phyloP scores from a whole-genome alignment of 441 rosid genomes.

The Erodium chrysanthum region DNA sequence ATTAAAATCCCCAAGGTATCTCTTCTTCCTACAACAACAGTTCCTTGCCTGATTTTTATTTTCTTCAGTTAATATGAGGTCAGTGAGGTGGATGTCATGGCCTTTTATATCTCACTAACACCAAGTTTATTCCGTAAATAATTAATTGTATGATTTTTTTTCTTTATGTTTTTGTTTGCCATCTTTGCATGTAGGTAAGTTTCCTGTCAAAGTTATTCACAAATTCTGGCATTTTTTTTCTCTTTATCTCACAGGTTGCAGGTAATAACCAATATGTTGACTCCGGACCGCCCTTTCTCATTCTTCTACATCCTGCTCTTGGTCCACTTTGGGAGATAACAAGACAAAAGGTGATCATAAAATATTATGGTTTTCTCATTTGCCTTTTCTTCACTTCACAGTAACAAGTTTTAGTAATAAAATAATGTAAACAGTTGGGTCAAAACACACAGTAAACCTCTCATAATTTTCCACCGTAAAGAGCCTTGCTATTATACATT shows the following conservation, averaged over 20 bases:
- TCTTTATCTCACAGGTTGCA: constrained; percentile 38
- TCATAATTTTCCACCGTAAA: not conserved
- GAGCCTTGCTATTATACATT: constrained; percentile 12
- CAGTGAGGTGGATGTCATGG: constrained; percentile 8
- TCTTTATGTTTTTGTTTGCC: not conserved
- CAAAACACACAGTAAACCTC: not conserved
- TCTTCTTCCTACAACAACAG: constrained; percentile 4
- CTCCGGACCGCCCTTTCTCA: constrained; percentile 73
- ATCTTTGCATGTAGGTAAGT: not conserved
- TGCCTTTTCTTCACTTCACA: not conserved
- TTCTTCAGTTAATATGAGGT: constrained; percentile 8
- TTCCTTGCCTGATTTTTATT: not conserved
- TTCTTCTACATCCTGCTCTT: constrained; percentile 83
- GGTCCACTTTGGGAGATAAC: constrained; percentile 94
- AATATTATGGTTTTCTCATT: not conserved
- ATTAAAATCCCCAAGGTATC: constrained; percentile 67
- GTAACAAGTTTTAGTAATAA: not conserved
- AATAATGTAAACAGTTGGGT: not conserved
- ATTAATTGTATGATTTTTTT: not conserved
- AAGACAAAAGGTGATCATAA: constrained; percentile 56
- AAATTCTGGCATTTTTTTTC: constrained; percentile 6
- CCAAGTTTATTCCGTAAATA: not conserved
- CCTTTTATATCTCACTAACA: not conserved
- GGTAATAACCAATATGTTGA: constrained; percentile 51
- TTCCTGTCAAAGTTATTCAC: constrained; percentile 10